phyloP scores from a whole-genome alignment of 805 yeast genomes.

The Kuraishia piskuri region DNA sequence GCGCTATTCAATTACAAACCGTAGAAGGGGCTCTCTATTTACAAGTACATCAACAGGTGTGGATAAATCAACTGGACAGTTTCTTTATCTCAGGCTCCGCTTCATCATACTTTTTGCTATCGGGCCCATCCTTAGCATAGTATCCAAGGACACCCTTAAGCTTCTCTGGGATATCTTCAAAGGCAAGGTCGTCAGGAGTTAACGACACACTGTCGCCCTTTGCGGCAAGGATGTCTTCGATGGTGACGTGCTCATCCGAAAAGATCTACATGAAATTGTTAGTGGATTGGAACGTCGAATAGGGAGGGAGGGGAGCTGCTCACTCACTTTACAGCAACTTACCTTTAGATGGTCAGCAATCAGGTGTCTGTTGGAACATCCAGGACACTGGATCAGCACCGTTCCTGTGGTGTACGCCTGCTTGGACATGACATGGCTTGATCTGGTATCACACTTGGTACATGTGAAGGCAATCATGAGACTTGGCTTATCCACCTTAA shows the following conservation, averaged over 20 bases:
- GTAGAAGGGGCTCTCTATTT: not conserved
- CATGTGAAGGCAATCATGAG: slow-evolving; percentile 89
- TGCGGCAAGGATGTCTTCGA: slow-evolving; percentile 68
- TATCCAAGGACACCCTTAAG: slow-evolving; percentile 46
- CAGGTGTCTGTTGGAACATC: slow-evolving; percentile 79
- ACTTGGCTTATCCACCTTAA: slow-evolving; percentile 67
- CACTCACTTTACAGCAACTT: slow-evolving; percentile 11
- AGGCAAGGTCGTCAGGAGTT: slow-evolving; percentile 58
- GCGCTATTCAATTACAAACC: not conserved
- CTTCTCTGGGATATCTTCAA: slow-evolving; percentile 58
- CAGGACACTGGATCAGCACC: slow-evolving; percentile 85
- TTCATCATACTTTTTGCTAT: not conserved
- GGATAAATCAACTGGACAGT: not conserved
- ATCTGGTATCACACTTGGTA: slow-evolving; percentile 74
- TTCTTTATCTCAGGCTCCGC: not conserved
- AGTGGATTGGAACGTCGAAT: not conserved
- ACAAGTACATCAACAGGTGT: not conserved
- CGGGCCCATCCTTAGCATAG: slow-evolving; percentile 62
- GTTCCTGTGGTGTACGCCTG: slow-evolving; percentile 87
- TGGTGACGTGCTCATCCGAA: slow-evolving; percentile 66
- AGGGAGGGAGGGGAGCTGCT: not conserved
- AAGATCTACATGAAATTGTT: slow-evolving; percentile 41
- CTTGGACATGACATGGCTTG: slow-evolving; percentile 85
- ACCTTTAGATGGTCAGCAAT: slow-evolving; percentile 79
- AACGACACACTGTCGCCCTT: slow-evolving; percentile 70